Base-by-base conservation (phyloP, 345 rosid species). In the Zanthoxylum bungeanum region DNA sequence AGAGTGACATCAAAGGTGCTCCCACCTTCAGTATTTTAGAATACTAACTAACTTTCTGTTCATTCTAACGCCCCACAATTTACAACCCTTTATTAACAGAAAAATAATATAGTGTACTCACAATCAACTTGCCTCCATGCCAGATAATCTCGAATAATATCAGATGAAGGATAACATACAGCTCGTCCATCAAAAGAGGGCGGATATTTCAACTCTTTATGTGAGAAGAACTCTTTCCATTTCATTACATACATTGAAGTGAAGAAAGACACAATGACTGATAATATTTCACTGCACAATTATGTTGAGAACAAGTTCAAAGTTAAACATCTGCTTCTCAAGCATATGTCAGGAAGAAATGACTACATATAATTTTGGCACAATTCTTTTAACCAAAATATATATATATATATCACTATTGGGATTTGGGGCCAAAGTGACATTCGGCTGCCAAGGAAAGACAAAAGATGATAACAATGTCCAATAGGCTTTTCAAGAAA, bases 81-180 rank as follows among this genome's bases (percentile, higher is more conserved):
- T 28, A 22, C 47, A 21, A 51, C 12, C 22, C n/a, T 52, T 47
- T 19, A 19, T 39, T 27, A n/a, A 58, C 5, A 27, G 60, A 46
- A 67, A 27, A 59, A 39, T 68, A 46, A 53, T 44, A 4, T 25
- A 75, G 9, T 57, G 31, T 24, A 85, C 99, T 91, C 74, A 95
- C 97, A 95, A 75, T 95, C 99, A 71, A 92, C 98, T 87, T 95
- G 98, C 79, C 99, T 87, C 98, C 98, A 92, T 6, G 97, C 84
- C 53, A 92, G 75, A 82, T 92, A 95, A 84, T 92, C 96, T 74
- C 71, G 82, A 76, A 95, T 88, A 79, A 91, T 89, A 69, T 91
- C 81, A 59, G 78, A 60, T 52, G 97, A 85, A 33, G 97, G 99
- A 69, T 95, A 92, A 79, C 93, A 92, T 59, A 95, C 84, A 17